Evolutionary conservation across 1,284 basidiomycete species (phyloP).

Genomic region (Heterobasidion irregulare): DNA sequence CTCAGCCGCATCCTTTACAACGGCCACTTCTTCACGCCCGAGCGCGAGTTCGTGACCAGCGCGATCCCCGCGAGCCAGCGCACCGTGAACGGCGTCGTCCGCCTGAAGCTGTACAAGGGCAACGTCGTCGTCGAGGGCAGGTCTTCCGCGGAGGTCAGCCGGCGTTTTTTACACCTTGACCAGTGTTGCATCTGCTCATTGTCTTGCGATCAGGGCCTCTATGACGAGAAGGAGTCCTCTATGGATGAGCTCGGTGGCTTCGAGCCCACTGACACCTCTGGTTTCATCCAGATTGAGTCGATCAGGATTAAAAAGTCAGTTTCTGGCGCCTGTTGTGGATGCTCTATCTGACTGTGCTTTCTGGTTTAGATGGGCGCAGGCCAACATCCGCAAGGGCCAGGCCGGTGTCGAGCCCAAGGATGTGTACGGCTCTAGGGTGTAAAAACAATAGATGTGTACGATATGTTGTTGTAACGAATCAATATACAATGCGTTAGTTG

Average conservation of each 20-base stretch:
- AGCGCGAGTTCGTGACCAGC: constrained; percentile 90
- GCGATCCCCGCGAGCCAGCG: constrained; percentile 89
- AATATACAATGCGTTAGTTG: too few relatives aligned
- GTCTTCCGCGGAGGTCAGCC: constrained; percentile 71
- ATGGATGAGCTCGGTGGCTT: constrained; percentile 99
- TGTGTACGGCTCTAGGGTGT: constrained; percentile 53
- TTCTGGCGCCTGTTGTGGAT: constrained; percentile 11
- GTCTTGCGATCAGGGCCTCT: constrained; percentile 59
- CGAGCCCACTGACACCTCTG: constrained; percentile 86
- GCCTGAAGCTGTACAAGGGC: constrained; percentile 92
- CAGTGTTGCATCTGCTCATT: background rate
- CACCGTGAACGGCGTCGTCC: constrained; percentile 92
- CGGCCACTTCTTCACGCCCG: constrained; percentile 95
- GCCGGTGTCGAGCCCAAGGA: constrained; percentile 69
- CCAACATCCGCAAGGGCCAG: constrained; percentile 78
- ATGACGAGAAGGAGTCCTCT: constrained; percentile 95
- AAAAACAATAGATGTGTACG: background rate
- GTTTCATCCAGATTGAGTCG: constrained; percentile 93
- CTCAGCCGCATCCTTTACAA: constrained; percentile 94
- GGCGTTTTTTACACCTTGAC: background rate
- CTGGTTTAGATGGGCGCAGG: constrained; percentile 65
- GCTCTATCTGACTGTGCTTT: constrained; percentile 1
- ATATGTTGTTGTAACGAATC: too few relatives aligned
- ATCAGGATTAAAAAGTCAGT: constrained; percentile 93
- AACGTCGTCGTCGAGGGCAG: constrained; percentile 94